Evolutionary conservation across 179 eudicot species (phyloP).

Genomic region (Beta macrorhiza): DNA sequence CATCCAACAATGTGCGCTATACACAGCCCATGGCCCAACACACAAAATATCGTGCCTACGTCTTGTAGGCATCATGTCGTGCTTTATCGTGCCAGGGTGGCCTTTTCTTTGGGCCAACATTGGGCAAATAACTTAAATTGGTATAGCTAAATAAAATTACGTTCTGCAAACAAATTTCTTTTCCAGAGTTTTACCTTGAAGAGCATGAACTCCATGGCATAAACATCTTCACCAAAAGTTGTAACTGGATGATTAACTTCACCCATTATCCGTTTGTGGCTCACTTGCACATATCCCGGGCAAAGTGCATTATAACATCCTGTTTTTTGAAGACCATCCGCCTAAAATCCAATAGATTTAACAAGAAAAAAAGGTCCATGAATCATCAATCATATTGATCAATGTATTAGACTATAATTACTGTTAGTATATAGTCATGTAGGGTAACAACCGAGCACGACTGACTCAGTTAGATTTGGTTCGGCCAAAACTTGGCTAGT

Average conservation of each 20-base stretch:
- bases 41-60: neutral
- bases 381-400: neutral
- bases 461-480: too few relatives aligned
- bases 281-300: constrained; percentile 32
- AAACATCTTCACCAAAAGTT: neutral
- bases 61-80: too few relatives aligned
- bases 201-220: constrained; percentile 12
- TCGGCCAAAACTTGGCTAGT: too few relatives aligned
- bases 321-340: constrained; percentile 20
- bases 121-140: too few relatives aligned
- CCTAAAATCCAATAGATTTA: neutral
- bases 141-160: too few relatives aligned
- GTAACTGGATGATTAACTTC: constrained; percentile 10
- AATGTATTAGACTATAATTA: too few relatives aligned
- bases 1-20: too few relatives aligned
- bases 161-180: neutral
- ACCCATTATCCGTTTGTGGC: constrained; percentile 23
- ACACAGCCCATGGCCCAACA: too few relatives aligned
- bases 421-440: too few relatives aligned
- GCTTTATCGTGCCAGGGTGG: too few relatives aligned
- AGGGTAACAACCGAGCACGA: too few relatives aligned
- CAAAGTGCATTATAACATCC: constrained; percentile 30
- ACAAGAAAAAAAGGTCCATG: neutral
- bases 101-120: too few relatives aligned
- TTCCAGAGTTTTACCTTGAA: neutral